Conservation (phyloP, 345 rosid species). For the Boechera divaricarpa region DNA sequence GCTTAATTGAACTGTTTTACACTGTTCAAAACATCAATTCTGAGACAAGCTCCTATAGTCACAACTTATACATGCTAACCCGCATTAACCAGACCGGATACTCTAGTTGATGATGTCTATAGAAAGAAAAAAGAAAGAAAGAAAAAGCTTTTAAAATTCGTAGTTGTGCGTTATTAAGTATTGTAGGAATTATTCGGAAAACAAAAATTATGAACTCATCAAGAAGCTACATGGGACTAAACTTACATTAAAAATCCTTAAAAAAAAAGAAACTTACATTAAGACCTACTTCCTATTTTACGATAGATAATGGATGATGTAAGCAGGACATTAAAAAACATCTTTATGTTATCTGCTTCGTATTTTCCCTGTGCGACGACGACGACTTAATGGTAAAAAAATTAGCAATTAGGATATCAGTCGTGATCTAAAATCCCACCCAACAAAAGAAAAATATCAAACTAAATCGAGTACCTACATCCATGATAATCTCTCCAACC, state of each 20-base stretch:
- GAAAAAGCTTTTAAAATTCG: background rate
- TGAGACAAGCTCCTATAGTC: background rate
- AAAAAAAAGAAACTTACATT: background rate
- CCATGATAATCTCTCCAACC: conserved; percentile 31
- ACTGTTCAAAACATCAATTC: background rate
- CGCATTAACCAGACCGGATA: background rate
- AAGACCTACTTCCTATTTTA: conserved; percentile 1
- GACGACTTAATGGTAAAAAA: conserved; percentile 17
- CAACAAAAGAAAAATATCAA: background rate
- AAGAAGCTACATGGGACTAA: conserved; percentile 23
- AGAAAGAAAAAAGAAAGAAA: background rate
- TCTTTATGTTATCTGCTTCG: conserved; percentile 8
- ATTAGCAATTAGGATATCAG: conserved; percentile 13
- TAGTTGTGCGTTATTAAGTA: background rate
- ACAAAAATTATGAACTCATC: conserved; percentile 9
- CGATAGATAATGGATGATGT: conserved; percentile 21
- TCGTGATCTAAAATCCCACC: conserved; percentile 39
- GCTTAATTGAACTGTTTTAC: background rate
- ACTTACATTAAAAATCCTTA: background rate
- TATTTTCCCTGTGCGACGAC: conserved; percentile 25
- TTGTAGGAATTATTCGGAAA: background rate
- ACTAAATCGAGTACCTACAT: conserved; percentile 11
- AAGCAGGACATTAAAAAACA: background rate
- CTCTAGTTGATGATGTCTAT: background rate
- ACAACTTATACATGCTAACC: background rate